A percentile compares a stretch with the other conserved stretches of the same genome.
These are phyloP conservation scores for Solanum arcanum DNA, from an alignment of 257 asterid species.

Conservation along the genomic window DNA sequence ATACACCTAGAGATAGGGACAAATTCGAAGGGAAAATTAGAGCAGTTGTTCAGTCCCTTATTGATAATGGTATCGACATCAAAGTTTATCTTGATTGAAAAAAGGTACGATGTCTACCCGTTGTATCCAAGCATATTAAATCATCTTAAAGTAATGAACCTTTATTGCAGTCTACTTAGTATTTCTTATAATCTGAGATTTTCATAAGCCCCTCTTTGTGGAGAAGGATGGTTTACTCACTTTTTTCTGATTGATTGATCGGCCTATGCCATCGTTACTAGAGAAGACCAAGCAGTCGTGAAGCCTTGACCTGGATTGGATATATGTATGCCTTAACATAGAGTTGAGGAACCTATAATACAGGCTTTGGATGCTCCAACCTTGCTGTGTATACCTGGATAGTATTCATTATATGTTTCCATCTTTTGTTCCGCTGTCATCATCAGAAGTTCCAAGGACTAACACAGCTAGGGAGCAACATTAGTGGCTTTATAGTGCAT, in stretches of 20 bases:
- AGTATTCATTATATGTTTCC: not conserved
- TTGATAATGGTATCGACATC: constrained; percentile 82
- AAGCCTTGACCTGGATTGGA: not conserved
- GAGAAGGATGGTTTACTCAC: not conserved
- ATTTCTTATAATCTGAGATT: not conserved
- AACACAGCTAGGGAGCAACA: not conserved
- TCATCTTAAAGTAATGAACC: not conserved
- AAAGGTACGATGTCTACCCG: not conserved
- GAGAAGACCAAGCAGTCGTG: not conserved
- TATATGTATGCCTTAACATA: not conserved
- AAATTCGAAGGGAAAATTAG: constrained; percentile 94
- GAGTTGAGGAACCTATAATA: not conserved
- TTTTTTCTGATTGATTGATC: not conserved
- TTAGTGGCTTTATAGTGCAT: not conserved
- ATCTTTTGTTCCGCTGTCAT: not conserved
- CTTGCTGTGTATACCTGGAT: not conserved
- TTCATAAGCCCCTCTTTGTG: not conserved
- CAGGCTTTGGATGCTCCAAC: not conserved
- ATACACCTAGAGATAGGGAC: constrained; percentile 86
- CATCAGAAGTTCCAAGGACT: not conserved
- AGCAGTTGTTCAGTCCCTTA: constrained; percentile 89
- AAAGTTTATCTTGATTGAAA: constrained; percentile 76
- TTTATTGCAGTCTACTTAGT: not conserved
- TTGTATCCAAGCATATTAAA: not conserved
- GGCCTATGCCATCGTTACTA: not conserved